Conservation (phyloP, 257 asterid species). For the Rauvolfia tetraphylla region DNA sequence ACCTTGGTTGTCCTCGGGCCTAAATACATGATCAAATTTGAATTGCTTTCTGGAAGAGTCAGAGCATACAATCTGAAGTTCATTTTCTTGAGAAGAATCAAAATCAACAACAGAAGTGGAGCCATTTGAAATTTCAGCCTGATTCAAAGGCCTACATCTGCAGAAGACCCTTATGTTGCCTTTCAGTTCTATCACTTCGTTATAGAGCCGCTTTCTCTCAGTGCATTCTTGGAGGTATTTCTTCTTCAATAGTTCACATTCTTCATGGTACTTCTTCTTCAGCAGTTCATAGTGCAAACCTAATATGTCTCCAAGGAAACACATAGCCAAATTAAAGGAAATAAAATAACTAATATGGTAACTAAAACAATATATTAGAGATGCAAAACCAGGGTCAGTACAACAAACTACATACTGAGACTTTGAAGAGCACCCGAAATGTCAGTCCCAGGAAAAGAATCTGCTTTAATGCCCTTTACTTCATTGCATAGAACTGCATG, state of each 20-base stretch:
- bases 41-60: conserved; percentile 77
- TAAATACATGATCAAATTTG: conserved; percentile 77
- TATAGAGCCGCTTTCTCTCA: conserved; percentile 72
- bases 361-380: neutral
- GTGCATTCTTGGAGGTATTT: conserved; percentile 65
- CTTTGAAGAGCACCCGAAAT: conserved; percentile 49
- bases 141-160: conserved; percentile 86
- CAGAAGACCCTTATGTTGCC: conserved; percentile 98
- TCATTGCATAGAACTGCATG: conserved; percentile 48
- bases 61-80: conserved; percentile 65
- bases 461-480: conserved; percentile 55
- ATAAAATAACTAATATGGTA: conserved; percentile 3
- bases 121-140: conserved; percentile 66
- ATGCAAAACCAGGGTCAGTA: neutral
- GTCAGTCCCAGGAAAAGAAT: conserved; percentile 59
- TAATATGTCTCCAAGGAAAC: conserved; percentile 23
- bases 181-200: conserved; percentile 90
- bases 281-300: conserved; percentile 60
- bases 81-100: conserved; percentile 73
- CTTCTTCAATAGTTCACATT: conserved; percentile 55
- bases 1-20: conserved; percentile 89
- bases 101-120: conserved; percentile 63
- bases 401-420: conserved; percentile 46
- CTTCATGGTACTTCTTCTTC: conserved; percentile 54
- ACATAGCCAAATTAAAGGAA: conserved; percentile 2